Evolutionary conservation across 441 rosid genomes (phyloP), one percentile per base, ranked within the genome.

Genomic region (Populus hybrid): DNA sequence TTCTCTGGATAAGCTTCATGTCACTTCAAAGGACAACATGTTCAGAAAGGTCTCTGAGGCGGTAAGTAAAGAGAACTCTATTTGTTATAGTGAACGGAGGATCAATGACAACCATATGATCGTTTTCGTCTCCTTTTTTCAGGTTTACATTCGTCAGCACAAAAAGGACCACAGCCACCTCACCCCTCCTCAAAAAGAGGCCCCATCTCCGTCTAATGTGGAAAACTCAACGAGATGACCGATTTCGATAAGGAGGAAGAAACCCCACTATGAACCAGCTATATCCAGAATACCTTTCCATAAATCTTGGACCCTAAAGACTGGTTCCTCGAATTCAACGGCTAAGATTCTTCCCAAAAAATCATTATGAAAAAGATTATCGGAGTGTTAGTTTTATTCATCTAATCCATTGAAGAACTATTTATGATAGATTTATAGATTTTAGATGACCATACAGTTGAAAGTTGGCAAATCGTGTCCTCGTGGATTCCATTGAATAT

Each of bases 1-100:
- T 42, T 7, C 10, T 76, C 76, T 81, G 88, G 89, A 88, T 88
- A 86, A 84, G 88, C 74, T 73, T 73, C 57, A 61, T n/a, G 91
- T 78, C 81, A 73, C 36, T 54, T 21, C 61, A 28, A 5, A 10
- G 6, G 1, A 2, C 18, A 32, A 66, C 18, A 38, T 10, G 11
- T 40, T 10, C 34, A 40, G 40, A 40, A 10, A 35, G 9, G 9
- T 5, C 42, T 12, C 10, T 0, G 10, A 57, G 6, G 6, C 7
- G 11, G 6, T 7, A 18, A 32, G 7, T 8, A 3, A 32, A 18
- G 21, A 30, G 46, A 11, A 28, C 10, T 8, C 20, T 8, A 59
- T 34, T 59, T 0, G 65, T 1, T 6, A 6, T 6, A 46, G 57
- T 4, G 4, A 40, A 3, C 50, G 0, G 50, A 40, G 50, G 50